Evolutionary conservation across 2,329 filamentous ascomycete genomes (phyloP).

Genomic region (Rhinocladiella similis): DNA sequence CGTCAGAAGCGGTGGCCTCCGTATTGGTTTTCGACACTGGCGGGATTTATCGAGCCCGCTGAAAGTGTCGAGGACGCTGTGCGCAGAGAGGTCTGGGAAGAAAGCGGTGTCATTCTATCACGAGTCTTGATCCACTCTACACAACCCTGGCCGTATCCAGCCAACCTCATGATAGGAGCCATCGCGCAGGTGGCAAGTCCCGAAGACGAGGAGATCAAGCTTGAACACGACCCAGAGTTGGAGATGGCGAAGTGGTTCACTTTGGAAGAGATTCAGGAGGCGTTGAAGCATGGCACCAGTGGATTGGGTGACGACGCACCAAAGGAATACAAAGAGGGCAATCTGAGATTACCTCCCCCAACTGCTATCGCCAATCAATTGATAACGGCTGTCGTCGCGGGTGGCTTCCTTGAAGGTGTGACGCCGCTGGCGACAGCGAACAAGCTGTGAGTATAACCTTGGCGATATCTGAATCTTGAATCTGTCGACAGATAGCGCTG

Average conservation of each 20-base stretch:
- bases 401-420: conserved; percentile 63
- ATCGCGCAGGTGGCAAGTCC: conserved; percentile 79
- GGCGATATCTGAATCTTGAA: background rate
- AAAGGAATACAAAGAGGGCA: conserved; percentile 71
- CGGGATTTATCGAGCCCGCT: conserved; percentile 81
- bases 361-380: conserved; percentile 93
- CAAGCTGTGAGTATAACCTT: conserved; percentile 20
- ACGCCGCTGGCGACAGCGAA: conserved; percentile 49
- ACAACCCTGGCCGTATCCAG: conserved; percentile 85
- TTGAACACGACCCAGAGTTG: conserved; percentile 88
- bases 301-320: conserved; percentile 65
- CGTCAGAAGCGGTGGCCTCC: conserved; percentile 80
- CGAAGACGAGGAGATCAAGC: conserved; percentile 73
- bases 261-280: conserved; percentile 76
- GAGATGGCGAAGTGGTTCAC: conserved; percentile 87
- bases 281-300: conserved; percentile 67
- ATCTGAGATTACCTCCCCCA: conserved; percentile 74
- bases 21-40: conserved; percentile 85
- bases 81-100: conserved; percentile 81
- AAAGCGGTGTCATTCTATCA: conserved; percentile 73
- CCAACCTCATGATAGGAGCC: conserved; percentile 82
- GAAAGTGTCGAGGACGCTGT: conserved; percentile 85
- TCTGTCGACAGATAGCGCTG: no score
- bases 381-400: conserved; percentile 72
- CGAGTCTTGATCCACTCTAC: conserved; percentile 79